A percentile compares a stretch with the other conserved stretches of the same genome.
Evolutionary conservation across 805 yeast genomes (phyloP).

Genomic region (Monosporozyma solicola): DNA sequence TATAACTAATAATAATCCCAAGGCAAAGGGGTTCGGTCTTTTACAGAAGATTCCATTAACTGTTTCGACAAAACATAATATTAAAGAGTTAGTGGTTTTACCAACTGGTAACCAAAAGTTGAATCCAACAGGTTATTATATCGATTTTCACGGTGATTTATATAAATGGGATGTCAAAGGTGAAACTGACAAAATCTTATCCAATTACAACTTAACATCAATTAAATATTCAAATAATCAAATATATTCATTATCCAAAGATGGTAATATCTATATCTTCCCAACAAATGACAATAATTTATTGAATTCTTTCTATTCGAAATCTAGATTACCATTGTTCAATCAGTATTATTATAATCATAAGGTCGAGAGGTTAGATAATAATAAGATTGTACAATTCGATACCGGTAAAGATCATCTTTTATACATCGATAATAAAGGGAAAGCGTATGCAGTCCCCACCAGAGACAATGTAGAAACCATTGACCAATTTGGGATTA

Average conservation of each 20-base stretch:
- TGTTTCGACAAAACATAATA: not conserved
- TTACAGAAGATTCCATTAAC: not conserved
- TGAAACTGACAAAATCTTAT: not conserved
- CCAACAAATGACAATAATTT: not conserved
- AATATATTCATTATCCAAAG: not conserved
- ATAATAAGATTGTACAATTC: slow-evolving; percentile 41
- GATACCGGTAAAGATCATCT: slow-evolving; percentile 62
- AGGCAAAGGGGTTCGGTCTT: not conserved
- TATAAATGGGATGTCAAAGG: not conserved
- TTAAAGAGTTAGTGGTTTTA: not conserved
- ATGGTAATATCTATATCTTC: not conserved
- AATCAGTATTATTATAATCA: not conserved
- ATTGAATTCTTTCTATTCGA: not conserved
- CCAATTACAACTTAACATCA: not conserved
- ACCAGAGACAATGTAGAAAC: slow-evolving; percentile 33
- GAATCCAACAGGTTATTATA: not conserved
- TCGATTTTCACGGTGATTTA: not conserved
- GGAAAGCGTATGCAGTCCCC: slow-evolving; percentile 53
- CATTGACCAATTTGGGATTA: slow-evolving; percentile 81
- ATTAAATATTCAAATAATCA: not conserved
- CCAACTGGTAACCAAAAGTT: not conserved
- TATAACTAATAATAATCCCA: not conserved
- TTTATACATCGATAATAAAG: slow-evolving; percentile 48
- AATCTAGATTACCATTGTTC: not conserved
- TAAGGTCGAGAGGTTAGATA: slow-evolving; percentile 27